Evolutionary conservation across 1,284 basidiomycete genomes (phyloP), one percentile per base, ranked within the genome.

Genomic region (Melampsora occidentalis): DNA sequence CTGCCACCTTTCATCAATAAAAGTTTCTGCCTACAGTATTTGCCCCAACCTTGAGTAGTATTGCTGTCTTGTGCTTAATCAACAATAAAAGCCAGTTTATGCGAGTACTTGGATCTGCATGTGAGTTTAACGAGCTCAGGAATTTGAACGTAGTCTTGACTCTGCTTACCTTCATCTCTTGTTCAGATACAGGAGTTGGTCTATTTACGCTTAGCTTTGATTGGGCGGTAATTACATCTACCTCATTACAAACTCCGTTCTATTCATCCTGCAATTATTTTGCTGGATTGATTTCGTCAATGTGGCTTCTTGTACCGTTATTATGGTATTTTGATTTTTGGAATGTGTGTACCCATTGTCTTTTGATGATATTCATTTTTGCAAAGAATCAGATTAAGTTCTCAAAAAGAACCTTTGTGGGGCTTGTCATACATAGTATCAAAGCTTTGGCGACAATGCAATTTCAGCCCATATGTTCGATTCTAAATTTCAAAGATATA

Each of bases 121-220:
- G 71, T 72, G n/a, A 65, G 63, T 49, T 7, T 35, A 20, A 22
- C n/a, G 20, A 20, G 14, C 12, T 14, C 2, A 31, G 35, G 9
- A 35, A 64, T 18, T 35, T 35, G 20, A 31, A 39, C 28, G 20
- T 35, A 31, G 12, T 59, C 16, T n/a, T n/a, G 7, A 31, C n/a
- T 59, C 16, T 59, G 14, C 22, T 31, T 31, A 25, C 25, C 51
- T 53, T 49, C 48, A 51, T 48, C 28, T 25, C 42, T 62, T 18
- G 16, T 48, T 48, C 59, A 22, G 35, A 57, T 20, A n/a, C 51
- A 12, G n/a, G n/a, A 57, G 68, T 35, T 59, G 82, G 82, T 33
- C 79, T 83, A 42, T 79, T 81, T 71, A 82, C 82, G 68, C 71
- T 83, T 63, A 82, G 80, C 14, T 80, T 83, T 39, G 82, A 83